Conservation (phyloP, 306 rosid genomes). For the Citrullus mucosospermus region DNA sequence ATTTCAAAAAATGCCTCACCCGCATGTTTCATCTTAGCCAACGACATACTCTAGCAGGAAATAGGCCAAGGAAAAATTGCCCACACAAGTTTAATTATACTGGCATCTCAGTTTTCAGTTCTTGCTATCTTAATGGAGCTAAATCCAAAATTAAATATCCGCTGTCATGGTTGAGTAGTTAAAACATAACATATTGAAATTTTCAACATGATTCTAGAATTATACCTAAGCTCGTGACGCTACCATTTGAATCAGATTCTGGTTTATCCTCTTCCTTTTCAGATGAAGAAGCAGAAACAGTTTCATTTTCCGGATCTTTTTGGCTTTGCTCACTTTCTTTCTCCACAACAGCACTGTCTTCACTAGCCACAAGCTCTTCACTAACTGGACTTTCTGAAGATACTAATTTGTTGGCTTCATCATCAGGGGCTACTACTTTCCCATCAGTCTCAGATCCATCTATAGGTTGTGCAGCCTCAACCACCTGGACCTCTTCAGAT, state of each 20-base stretch:
- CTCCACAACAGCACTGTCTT: conserved; percentile 17
- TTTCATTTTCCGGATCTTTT: conserved; percentile 22
- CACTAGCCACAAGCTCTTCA: conserved; percentile 24
- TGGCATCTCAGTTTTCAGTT: not conserved
- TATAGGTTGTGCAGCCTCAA: conserved; percentile 6
- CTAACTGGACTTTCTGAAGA: conserved; percentile 21
- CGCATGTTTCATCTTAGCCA: not conserved
- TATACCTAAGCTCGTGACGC: conserved; percentile 31
- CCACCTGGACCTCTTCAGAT: not conserved
- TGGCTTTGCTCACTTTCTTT: conserved; percentile 32
- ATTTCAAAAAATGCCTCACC: not conserved
- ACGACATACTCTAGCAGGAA: not conserved
- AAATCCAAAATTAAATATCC: not conserved
- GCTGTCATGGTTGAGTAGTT: not conserved
- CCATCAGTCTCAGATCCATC: conserved; percentile 25
- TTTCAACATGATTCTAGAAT: conserved; percentile 13
- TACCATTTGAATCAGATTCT: conserved; percentile 25
- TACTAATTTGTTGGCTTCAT: conserved; percentile 12
- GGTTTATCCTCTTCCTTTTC: conserved; percentile 27
- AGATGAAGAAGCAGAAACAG: conserved; percentile 20
- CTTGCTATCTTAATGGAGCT: not conserved
- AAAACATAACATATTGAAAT: not conserved
- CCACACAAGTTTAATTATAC: not conserved
- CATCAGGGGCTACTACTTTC: conserved; percentile 21
- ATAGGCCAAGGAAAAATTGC: not conserved